Evolutionary conservation across 805 yeast genomes (phyloP).

Genomic region (Cyberlindnera misumaiensis): DNA sequence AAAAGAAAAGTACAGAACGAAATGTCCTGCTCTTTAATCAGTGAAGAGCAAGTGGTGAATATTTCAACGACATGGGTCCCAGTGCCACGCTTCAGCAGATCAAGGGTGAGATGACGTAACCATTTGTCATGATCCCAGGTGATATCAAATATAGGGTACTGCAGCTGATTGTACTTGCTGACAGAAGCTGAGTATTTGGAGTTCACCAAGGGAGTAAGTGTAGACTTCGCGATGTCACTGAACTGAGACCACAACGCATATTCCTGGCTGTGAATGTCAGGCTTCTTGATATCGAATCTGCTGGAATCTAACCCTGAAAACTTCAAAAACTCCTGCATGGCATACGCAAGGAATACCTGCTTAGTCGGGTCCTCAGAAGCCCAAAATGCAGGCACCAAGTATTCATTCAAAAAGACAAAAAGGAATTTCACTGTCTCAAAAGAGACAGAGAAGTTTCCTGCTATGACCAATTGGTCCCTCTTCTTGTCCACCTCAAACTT

Average conservation of each 20-base stretch:
- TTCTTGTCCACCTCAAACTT: conserved; percentile 38
- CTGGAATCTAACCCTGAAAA: conserved; percentile 43
- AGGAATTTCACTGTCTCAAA: conserved; percentile 62
- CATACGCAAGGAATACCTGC: conserved; percentile 78
- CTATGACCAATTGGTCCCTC: conserved; percentile 39
- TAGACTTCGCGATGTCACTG: conserved; percentile 59
- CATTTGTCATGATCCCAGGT: conserved; percentile 58
- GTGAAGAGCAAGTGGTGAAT: conserved; percentile 54
- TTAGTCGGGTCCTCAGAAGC: conserved; percentile 82
- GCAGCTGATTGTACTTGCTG: conserved; percentile 35
- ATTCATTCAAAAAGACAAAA: conserved; percentile 53
- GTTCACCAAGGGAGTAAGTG: conserved; percentile 65
- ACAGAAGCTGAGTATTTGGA: conserved; percentile 60
- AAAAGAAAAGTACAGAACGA: conserved; percentile 63
- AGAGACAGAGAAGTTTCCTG: conserved; percentile 55
- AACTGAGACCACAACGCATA: conserved; percentile 52
- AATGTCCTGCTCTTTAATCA: conserved; percentile 65
- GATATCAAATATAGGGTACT: conserved; percentile 59
- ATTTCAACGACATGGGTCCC: conserved; percentile 31
- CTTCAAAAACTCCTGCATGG: conserved; percentile 80
- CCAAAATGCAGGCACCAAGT: conserved; percentile 80
- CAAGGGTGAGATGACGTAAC: conserved; percentile 65
- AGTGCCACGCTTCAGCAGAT: conserved; percentile 42
- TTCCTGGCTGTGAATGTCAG: conserved; percentile 23
- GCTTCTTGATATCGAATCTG: conserved; percentile 24